Percentiles rank a stretch among this genome's conserved stretches.
These are phyloP conservation scores for Xylaria telfairii DNA, from an alignment of 495 filamentous ascomycete genomes.

Conservation along the genomic window DNA sequence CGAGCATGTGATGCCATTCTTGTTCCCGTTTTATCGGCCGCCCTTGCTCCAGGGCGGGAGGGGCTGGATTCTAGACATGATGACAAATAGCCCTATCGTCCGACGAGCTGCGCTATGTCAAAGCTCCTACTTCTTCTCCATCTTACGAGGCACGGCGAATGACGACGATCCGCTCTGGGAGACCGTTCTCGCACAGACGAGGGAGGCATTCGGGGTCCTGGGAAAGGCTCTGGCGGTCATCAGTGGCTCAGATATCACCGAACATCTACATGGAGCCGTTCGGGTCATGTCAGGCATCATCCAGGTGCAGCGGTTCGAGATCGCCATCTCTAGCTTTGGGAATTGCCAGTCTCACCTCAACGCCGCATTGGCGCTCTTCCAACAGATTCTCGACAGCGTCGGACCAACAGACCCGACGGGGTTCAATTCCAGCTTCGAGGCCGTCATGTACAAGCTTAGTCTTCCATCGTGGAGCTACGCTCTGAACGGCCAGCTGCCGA, in stretches of 20 bases:
- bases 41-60: constrained; percentile 52
- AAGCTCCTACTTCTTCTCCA: constrained; percentile 56
- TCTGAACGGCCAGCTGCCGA: constrained; percentile 12
- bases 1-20: constrained; percentile 58
- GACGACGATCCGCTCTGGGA: constrained; percentile 39
- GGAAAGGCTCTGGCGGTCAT: constrained; percentile 41
- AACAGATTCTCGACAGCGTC: constrained; percentile 46
- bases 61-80: constrained; percentile 60
- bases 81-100: constrained; percentile 55
- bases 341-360: constrained; percentile 59
- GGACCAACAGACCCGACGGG: constrained; percentile 18
- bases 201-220: constrained; percentile 41
- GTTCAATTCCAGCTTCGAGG: constrained; percentile 26
- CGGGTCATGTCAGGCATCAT: constrained; percentile 60
- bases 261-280: constrained; percentile 32
- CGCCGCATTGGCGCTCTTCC: constrained; percentile 55
- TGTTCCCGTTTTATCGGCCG: constrained; percentile 63
- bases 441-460: constrained; percentile 42
- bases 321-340: constrained; percentile 47
- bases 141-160: constrained; percentile 30
- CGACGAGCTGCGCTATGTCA: constrained; percentile 53
- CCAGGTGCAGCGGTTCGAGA: constrained; percentile 59
- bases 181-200: constrained; percentile 36
- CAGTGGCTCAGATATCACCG: constrained; percentile 35
- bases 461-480: too few species aligned